These are phyloP conservation scores for Conticribra guillardii DNA, from an alignment of 108 stramenopile genomes.

Conservation along the genomic window DNA sequence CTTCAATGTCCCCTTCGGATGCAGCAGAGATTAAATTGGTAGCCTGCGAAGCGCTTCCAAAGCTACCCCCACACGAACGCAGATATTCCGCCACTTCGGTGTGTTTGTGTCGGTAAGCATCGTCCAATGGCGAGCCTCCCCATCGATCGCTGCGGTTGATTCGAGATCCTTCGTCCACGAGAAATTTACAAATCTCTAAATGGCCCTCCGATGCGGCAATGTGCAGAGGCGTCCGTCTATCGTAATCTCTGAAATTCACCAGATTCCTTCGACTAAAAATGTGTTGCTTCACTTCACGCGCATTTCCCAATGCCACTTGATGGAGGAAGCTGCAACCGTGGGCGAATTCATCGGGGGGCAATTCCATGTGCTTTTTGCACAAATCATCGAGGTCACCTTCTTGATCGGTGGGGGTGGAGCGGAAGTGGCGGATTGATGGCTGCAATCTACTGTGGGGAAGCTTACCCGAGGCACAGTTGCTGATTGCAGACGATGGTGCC, in stretches of 20 bases:
- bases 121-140: conserved; percentile 64
- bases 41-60: conserved; percentile 43
- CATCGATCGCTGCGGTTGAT: conserved; percentile 61
- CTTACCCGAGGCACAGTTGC: no score
- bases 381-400: conserved; percentile 53
- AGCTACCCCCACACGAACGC: conserved; percentile 34
- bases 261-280: conserved; percentile 9
- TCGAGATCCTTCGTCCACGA: conserved; percentile 47
- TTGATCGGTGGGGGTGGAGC: no score
- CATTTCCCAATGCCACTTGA: conserved; percentile 63
- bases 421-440: no score
- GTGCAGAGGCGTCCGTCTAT: conserved; percentile 61
- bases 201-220: conserved; percentile 66
- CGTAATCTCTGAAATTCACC: conserved; percentile 66
- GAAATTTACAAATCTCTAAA: conserved; percentile 41
- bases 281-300: conserved; percentile 13
- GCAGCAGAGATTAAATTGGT: conserved; percentile 56
- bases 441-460: no score
- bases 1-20: conserved; percentile 49
- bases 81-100: conserved; percentile 45
- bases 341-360: conserved; percentile 69
- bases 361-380: conserved; percentile 64
- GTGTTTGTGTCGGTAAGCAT: conserved; percentile 57
- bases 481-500: no score
- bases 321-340: conserved; percentile 67